Conservation (phyloP, 164 flowering plant genomes). For the Cinnamomum micranthum region DNA sequence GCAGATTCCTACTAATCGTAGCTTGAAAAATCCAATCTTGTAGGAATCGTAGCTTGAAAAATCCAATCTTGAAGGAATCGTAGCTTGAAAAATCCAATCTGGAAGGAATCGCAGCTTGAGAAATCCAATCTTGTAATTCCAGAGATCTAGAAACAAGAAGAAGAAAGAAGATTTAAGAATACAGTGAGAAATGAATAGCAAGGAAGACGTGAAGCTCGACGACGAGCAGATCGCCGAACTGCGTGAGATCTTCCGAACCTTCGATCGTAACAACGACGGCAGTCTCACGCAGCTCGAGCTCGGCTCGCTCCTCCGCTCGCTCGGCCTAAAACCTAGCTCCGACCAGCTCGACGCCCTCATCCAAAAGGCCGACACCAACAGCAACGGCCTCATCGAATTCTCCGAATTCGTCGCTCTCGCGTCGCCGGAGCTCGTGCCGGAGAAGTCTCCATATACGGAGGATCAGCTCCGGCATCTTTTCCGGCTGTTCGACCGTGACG, state of each 20-base stretch:
- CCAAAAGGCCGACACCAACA: slow-evolving; percentile 68
- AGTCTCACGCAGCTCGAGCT: slow-evolving; percentile 86
- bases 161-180: not conserved
- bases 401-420: slow-evolving; percentile 80
- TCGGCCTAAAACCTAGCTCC: slow-evolving; percentile 66
- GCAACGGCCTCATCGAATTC: slow-evolving; percentile 78
- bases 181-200: not conserved
- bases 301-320: slow-evolving; percentile 72
- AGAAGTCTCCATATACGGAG: slow-evolving; percentile 65
- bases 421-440: slow-evolving; percentile 68
- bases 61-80: no score
- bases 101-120: no score
- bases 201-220: slow-evolving; percentile 41
- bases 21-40: no score
- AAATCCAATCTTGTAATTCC: not conserved
- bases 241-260: slow-evolving; percentile 74
- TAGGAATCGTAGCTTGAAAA: no score
- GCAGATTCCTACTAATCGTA: no score
- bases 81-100: no score
- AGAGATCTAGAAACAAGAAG: not conserved
- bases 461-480: slow-evolving; percentile 65
- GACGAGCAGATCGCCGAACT: slow-evolving; percentile 78
- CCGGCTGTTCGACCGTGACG: slow-evolving; percentile 52
- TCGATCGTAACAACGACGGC: slow-evolving; percentile 84
- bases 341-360: slow-evolving; percentile 69